Base-by-base conservation (phyloP, 495 filamentous ascomycete genomes). In the Neurospora sp. region DNA sequence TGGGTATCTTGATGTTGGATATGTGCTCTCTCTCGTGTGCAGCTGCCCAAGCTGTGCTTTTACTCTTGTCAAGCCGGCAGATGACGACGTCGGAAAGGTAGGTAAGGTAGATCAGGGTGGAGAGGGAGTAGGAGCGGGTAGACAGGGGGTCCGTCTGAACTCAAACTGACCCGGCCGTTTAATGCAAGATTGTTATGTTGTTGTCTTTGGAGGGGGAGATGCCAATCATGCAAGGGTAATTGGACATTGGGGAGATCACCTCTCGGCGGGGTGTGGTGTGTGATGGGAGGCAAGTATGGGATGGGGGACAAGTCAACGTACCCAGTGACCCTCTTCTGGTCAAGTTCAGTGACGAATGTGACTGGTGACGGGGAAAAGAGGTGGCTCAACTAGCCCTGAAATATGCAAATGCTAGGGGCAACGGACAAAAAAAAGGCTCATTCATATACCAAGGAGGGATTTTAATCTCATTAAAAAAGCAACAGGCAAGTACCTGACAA, bases 151-250 rank as follows among this genome's bases (percentile, higher is more conserved):
- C 3, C 6, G 54, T 35, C 54, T 18, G 54, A 62, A 31, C 54
- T 31, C 54, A 40, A 48, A 72, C 70, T 76, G 72, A 70, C 62
- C 71, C 70, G 74, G 75, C 78, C 77, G 80, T 81, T 80, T 76
- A 77, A 81, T 78, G 78, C 79, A 77, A 79, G 80, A 81, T 81
- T 78, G 54, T 66, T 66, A 35, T 66, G 27, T 75, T 77, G 79
- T 78, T 77, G 74, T 76, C 76, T 78, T 74, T 77, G 38, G 69
- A 69, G 54, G 54, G 54, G 54, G 73, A 70, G 73, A 78, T 75
- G 77, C 73, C 75, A 74, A 80, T 80, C 78, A 82, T 79, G 79
- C 77, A 82, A 82, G 80, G 78, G 78, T 78, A 42, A 73, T 46
- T 72, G 59, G 74, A 70, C 69, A 73, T 76, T 72, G 73, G 78